phyloP scores from a whole-genome alignment of 192 early-diverging fungal species.

The Backusella liffmaniae region DNA sequence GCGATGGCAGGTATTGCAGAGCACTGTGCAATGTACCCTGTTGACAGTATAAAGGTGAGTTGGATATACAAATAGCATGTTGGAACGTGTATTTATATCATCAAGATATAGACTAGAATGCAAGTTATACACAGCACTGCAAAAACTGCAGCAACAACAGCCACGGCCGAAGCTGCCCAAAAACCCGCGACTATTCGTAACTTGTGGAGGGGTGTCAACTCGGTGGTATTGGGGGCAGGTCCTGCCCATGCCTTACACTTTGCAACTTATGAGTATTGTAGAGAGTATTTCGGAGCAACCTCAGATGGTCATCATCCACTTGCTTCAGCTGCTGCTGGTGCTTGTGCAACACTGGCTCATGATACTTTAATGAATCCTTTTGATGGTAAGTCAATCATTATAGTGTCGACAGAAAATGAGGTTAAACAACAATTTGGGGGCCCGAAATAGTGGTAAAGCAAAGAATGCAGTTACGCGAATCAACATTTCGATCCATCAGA shows the following conservation, averaged over 20 bases:
- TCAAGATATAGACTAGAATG: slow-evolving; percentile 78
- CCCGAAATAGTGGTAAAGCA: slow-evolving; percentile 87
- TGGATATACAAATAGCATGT: background rate
- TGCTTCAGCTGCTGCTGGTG: slow-evolving; percentile 79
- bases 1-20: slow-evolving; percentile 97
- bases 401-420: too few species aligned
- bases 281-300: slow-evolving; percentile 68
- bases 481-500: slow-evolving; percentile 62
- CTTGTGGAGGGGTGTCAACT: slow-evolving; percentile 94
- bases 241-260: slow-evolving; percentile 97
- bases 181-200: slow-evolving; percentile 35
- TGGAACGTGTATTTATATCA: background rate
- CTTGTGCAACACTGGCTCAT: slow-evolving; percentile 81
- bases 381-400: slow-evolving; percentile 61
- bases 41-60: slow-evolving; percentile 90
- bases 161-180: background rate
- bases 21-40: slow-evolving; percentile 93
- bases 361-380: slow-evolving; percentile 97
- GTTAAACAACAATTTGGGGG: background rate
- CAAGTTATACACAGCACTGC: slow-evolving; percentile 69
- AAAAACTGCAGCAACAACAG: background rate
- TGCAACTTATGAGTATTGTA: slow-evolving; percentile 91
- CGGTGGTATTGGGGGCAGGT: slow-evolving; percentile 89
- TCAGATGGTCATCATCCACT: slow-evolving; percentile 52
- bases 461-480: slow-evolving; percentile 87